Evolutionary conservation across 1,139 yeast genomes (phyloP), one percentile per base, ranked within the genome.

Genomic region (Sugiyamaella xylanicola): DNA sequence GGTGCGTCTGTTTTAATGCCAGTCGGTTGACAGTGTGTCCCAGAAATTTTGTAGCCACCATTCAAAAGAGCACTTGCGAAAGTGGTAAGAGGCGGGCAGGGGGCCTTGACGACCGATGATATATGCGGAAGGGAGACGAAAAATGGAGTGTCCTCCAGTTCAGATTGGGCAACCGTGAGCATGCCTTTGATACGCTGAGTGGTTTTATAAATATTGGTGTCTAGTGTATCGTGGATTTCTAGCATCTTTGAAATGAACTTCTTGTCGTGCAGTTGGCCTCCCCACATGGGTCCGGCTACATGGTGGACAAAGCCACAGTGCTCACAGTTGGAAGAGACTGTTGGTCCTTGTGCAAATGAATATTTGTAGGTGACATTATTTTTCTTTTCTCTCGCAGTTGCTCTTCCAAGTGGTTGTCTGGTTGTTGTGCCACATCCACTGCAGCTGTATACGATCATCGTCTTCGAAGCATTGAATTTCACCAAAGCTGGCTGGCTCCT

Each of bases 211-310:
- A 80, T 76, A 1, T 74, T 76, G 13, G 77, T 76, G 55, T 81
- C 84, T 9, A 76, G 71, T 19, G 74, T 70, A 22, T 72, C 70
- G 61, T 84, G 84, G 45, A 86, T 74, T 19, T 78, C 76, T 54
- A 89, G 75, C 48, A 92, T 78, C 62, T 77, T 80, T 37, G 82
- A 78, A 47, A 93, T 77, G 65, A 91, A 93, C 17, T 78, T 81
- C 36, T 71, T 70, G 67, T 86, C 80, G 67, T 92, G 98, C 53
- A 93, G 73, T 1, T 79, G 76, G 0, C 95, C 97, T 9, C 83
- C 89, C 87, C 96, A 93, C 97, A 93, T 89, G 56, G 99, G 99
- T 1, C 99, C 99, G 1, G 95, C 93, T 43, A 93, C 70, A 67
- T 87, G 95, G 68, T 82, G 82, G 3, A 81, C 77, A 56, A 78